phyloP scores from a whole-genome alignment of 2,329 filamentous ascomycete species.

The Colletotrichum zoysiae region DNA sequence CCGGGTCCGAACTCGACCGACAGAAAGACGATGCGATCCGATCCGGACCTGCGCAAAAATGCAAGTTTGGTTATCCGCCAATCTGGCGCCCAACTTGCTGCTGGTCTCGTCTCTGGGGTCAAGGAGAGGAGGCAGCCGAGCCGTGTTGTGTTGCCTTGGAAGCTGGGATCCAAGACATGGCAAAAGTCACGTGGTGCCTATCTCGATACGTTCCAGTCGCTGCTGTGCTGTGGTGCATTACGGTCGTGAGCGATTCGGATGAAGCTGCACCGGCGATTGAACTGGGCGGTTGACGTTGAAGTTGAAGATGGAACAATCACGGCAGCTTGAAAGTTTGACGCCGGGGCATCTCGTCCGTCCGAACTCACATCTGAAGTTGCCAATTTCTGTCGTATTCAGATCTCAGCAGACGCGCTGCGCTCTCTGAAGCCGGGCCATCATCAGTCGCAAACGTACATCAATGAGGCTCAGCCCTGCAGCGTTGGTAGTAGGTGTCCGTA shows the following conservation, averaged over 20 bases:
- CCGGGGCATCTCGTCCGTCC: constrained; percentile 12
- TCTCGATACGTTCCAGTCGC: constrained; percentile 50
- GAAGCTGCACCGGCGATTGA: constrained; percentile 16
- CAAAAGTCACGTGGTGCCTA: constrained; percentile 52
- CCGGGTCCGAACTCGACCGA: constrained; percentile 67
- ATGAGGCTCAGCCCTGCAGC: constrained; percentile 20
- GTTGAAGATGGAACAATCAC: background rate
- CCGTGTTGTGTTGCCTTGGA: constrained; percentile 51
- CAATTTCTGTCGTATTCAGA: background rate
- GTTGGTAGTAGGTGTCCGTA: constrained; percentile 3
- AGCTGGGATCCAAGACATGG: constrained; percentile 51
- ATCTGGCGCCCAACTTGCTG: constrained; percentile 51
- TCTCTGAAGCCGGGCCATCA: background rate
- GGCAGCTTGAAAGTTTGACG: background rate
- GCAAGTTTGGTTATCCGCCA: constrained; percentile 45
- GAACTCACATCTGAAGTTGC: constrained; percentile 30
- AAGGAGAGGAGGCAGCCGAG: constrained; percentile 44
- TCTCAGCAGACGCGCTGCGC: background rate
- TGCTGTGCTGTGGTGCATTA: constrained; percentile 50
- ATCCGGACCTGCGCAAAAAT: constrained; percentile 61
- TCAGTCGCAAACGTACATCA: background rate
- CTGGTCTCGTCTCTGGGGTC: constrained; percentile 54
- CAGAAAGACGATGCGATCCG: constrained; percentile 74
- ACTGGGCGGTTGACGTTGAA: background rate
- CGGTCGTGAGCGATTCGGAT: constrained; percentile 2